These are phyloP conservation scores for Cylindrotheca fusiformis DNA, from an alignment of 108 stramenopile species.

Conservation along the genomic window DNA sequence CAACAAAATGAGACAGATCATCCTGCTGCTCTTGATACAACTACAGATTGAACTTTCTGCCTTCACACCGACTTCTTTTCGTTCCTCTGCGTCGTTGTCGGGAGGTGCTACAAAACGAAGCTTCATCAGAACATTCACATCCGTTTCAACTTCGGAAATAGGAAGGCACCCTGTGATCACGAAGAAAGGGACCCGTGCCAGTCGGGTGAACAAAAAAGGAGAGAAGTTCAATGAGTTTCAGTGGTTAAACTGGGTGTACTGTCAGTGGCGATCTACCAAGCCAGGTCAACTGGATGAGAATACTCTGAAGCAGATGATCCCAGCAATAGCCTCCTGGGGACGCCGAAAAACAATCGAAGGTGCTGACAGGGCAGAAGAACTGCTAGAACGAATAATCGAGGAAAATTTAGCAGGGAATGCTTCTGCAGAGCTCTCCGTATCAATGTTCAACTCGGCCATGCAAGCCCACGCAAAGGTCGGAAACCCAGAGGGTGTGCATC, in stretches of 20 bases:
- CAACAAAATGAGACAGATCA: too few species aligned
- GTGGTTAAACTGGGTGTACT: slow-evolving; percentile 29
- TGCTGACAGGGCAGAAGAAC: slow-evolving; percentile 23
- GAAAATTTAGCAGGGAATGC: slow-evolving; percentile 31
- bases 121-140: too few species aligned
- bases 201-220: too few species aligned
- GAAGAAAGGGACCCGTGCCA: too few species aligned
- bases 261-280: slow-evolving; percentile 19
- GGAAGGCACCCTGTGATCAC: too few species aligned
- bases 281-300: slow-evolving; percentile 16
- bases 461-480: slow-evolving; percentile 28
- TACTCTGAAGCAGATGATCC: slow-evolving; percentile 20
- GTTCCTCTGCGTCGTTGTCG: too few species aligned
- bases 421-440: slow-evolving; percentile 6
- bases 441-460: slow-evolving; percentile 32
- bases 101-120: too few species aligned
- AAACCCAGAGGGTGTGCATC: slow-evolving; percentile 22
- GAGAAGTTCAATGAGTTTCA: slow-evolving; percentile 21
- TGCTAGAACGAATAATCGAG: slow-evolving; percentile 29
- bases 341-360: slow-evolving; percentile 9
- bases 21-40: too few species aligned
- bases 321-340: slow-evolving; percentile 21
- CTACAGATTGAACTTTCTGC: too few species aligned
- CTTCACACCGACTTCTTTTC: too few species aligned
- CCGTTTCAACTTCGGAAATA: too few species aligned